phyloP scores from a whole-genome alignment of 371 early-diverging fungal genomes.

The Furculomyces boomerangus region DNA sequence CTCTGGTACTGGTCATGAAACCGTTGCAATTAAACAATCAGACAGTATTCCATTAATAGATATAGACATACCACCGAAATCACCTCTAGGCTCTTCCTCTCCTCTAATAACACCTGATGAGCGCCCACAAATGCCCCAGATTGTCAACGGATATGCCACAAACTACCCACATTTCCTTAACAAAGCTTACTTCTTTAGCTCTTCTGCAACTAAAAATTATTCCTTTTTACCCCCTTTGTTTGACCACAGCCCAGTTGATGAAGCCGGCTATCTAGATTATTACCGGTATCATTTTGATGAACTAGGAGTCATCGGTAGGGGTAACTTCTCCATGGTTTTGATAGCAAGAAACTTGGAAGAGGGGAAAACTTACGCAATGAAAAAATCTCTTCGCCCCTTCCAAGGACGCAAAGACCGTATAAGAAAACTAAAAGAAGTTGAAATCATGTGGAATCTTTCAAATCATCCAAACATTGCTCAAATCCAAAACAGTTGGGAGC shows the following conservation, averaged over 20 bases:
- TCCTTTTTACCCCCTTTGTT: neutral
- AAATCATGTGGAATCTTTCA: conserved; percentile 45
- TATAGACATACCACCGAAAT: conserved; percentile 2
- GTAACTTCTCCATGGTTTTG: conserved; percentile 62
- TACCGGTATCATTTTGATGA: conserved; percentile 19
- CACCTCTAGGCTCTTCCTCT: conserved; percentile 5
- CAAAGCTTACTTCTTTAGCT: conserved; percentile 11
- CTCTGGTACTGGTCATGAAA: neutral
- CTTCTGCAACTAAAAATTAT: neutral
- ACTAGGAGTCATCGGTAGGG: conserved; percentile 36
- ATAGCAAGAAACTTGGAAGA: conserved; percentile 39
- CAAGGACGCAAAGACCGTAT: conserved; percentile 53
- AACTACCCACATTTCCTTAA: conserved; percentile 23
- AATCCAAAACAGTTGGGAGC: conserved; percentile 77
- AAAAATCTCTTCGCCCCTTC: conserved; percentile 47
- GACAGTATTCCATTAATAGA: neutral
- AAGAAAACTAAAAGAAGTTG: conserved; percentile 58
- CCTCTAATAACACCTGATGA: conserved; percentile 13
- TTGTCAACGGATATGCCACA: conserved; percentile 21
- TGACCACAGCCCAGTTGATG: conserved; percentile 13
- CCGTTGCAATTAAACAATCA: neutral
- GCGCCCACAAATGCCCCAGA: conserved; percentile 24
- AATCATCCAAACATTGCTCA: conserved; percentile 39
- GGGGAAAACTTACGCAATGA: conserved; percentile 49
- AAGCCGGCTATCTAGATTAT: conserved; percentile 18